phyloP scores from a whole-genome alignment of 176 grass and related monocot species.

The Zizania latifolia region DNA sequence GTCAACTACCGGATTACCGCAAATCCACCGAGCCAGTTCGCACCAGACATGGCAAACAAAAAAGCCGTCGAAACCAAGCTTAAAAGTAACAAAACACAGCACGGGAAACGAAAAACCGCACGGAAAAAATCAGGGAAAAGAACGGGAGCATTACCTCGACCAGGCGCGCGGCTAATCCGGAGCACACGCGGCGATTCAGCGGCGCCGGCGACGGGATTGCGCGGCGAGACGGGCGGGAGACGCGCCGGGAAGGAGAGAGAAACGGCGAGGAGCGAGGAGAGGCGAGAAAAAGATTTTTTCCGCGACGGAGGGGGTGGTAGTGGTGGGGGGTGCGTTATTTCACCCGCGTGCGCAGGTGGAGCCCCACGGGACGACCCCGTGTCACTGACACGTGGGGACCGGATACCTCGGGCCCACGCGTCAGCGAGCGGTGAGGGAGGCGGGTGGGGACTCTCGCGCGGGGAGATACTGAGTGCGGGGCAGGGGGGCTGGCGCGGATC shows the following conservation, averaged over 20 bases:
- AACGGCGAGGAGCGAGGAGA: constrained; percentile 27
- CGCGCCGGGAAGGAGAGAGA: constrained; percentile 22
- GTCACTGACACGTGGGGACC: not conserved
- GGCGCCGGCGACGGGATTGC: too few relatives aligned
- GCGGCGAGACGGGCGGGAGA: not conserved
- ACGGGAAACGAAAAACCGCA: not conserved
- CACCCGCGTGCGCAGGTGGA: not conserved
- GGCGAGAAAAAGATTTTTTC: constrained; percentile 64
- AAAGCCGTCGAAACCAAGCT: not conserved
- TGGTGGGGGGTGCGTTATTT: constrained; percentile 34
- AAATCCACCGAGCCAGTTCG: not conserved
- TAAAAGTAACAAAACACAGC: not conserved
- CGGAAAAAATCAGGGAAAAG: not conserved
- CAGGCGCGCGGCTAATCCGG: not conserved
- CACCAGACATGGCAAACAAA: not conserved
- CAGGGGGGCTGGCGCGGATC: too few relatives aligned
- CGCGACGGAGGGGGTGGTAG: constrained; percentile 19
- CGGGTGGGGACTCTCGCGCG: constrained; percentile 21
- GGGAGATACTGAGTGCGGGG: constrained; percentile 47
- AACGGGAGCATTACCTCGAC: constrained; percentile 38
- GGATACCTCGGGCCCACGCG: rapidly evolving
- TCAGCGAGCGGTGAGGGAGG: not conserved
- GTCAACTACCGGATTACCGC: too few relatives aligned
- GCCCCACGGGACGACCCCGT: not conserved
- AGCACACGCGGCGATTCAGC: not conserved